Evolutionary conservation across 2,329 filamentous ascomycete genomes (phyloP), one percentile per base, ranked within the genome.

Genomic region (Amesomyces nigricolor): DNA sequence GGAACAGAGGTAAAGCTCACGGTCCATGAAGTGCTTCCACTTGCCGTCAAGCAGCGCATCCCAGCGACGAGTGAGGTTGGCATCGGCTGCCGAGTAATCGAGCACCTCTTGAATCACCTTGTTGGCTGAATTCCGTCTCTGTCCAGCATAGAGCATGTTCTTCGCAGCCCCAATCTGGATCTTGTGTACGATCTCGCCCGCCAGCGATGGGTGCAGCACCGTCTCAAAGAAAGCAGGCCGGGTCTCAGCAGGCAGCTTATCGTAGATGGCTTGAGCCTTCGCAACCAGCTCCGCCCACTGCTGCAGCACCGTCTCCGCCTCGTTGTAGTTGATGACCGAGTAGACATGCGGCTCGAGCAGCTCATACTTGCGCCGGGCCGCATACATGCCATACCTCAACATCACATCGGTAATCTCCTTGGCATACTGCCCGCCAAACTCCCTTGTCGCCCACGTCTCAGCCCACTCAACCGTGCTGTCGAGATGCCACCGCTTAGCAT

Each of bases 141-240:
- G 79, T 6, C 69, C 65, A 0, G 77, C 77, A 58, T 80, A 81
- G 7, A 80, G 69, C 40, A 72, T 70, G 67, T 85, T 84, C 62
- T 70, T 73, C 0, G 75, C 78, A 2, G 72, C 72, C 1, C 71
- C 72, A 43, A 81, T 73, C 63, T 78, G 73, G 56, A 81, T 78
- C 57, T 80, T 73, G 60, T 82, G 73, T 39, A 82, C 76, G 45
- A 78, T 80, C 29, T 77, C 74, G 17, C 79, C 82, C 3, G 80
- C 81, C 16, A 80, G 72, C 13, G 80, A 75, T 0, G 83, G 82
- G 58, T 86, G 82, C 8, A 83, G 72, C 5, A 86, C 74, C 61
- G 80, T 77, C 65, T 87, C 75, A 66, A 83, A 86, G 65, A 82
- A 88, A 1, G 85, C 76, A 0, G 83, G 72, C 62, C 80, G 75